A percentile compares a stretch with the other conserved stretches of the same genome.
Evolutionary conservation across 805 yeast genomes (phyloP).

Genomic region (Wickerhamiella australiensis): DNA sequence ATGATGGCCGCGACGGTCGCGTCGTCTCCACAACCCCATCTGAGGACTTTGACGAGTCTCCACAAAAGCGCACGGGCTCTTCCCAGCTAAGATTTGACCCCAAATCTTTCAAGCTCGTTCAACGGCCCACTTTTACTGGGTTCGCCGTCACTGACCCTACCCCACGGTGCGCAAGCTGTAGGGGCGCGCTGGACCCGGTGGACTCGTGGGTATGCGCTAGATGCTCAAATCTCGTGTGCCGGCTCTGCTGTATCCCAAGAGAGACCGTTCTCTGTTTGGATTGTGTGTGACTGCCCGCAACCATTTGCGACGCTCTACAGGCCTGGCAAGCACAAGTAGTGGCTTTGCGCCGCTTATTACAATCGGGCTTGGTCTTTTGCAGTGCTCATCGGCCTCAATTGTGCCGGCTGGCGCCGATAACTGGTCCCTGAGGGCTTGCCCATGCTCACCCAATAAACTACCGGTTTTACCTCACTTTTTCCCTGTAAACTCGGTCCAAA

Average conservation of each 20-base stretch:
- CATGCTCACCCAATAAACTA: too few relatives aligned
- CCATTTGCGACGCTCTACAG: too few relatives aligned
- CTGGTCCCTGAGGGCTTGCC: too few relatives aligned
- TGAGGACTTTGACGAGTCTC: background rate
- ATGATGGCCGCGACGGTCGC: background rate
- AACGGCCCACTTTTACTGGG: background rate
- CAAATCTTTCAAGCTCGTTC: background rate
- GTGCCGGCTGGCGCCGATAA: too few relatives aligned
- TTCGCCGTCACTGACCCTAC: background rate
- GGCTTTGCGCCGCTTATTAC: too few relatives aligned
- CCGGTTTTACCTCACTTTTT: too few relatives aligned
- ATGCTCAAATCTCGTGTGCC: conserved; percentile 16
- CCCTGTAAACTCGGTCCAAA: too few relatives aligned
- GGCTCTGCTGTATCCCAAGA: conserved; percentile 19
- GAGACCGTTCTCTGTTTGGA: conserved; percentile 15
- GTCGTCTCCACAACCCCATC: too few relatives aligned
- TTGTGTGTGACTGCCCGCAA: conserved; percentile 14
- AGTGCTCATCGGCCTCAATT: too few relatives aligned
- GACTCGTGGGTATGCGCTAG: conserved; percentile 13
- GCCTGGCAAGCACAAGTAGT: too few relatives aligned
- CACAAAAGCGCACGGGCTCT: background rate
- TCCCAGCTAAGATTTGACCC: conserved; percentile 3
- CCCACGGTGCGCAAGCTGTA: conserved; percentile 11
- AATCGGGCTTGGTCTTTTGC: too few relatives aligned
- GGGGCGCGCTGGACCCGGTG: conserved; percentile 12